A percentile compares a stretch with the other conserved stretches of the same genome.
These are phyloP conservation scores for Fusarium sp. DNA, from an alignment of 2,329 filamentous ascomycete genomes.

Conservation along the genomic window DNA sequence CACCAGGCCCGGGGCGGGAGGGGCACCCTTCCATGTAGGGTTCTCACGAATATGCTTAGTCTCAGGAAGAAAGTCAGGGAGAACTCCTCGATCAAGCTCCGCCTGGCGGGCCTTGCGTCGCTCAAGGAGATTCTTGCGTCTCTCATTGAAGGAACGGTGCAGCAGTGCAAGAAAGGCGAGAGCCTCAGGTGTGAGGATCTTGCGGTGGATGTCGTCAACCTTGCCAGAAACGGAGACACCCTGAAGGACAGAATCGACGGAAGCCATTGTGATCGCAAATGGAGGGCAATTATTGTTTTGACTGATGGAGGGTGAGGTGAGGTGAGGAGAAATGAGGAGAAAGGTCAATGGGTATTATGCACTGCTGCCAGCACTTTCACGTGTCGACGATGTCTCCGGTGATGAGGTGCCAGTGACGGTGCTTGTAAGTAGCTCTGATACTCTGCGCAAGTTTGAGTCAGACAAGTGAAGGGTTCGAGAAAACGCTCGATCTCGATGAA, in stretches of 20 bases:
- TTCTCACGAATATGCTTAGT: conserved; percentile 96
- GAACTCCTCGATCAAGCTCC: conserved; percentile 87
- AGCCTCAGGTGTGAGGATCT: conserved; percentile 91
- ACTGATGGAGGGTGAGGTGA: background rate
- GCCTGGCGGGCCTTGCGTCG: conserved; percentile 86
- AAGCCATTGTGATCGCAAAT: conserved; percentile 62
- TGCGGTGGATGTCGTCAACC: conserved; percentile 80
- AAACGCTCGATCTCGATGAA: background rate
- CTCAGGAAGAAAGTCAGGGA: conserved; percentile 95
- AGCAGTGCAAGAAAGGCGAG: conserved; percentile 92
- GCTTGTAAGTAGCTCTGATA: conserved; percentile 10
- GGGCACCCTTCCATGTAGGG: conserved; percentile 90
- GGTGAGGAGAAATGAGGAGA: background rate
- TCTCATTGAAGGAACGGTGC: conserved; percentile 92
- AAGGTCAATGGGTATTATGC: conserved; percentile 11
- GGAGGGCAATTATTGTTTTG: background rate
- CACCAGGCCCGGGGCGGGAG: conserved; percentile 89
- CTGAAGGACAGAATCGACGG: conserved; percentile 80
- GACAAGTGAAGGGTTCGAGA: background rate
- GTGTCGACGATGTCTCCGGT: conserved; percentile 42
- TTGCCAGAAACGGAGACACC: conserved; percentile 87
- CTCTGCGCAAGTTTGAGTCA: background rate
- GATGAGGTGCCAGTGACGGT: conserved; percentile 18
- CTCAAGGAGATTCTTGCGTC: conserved; percentile 88
- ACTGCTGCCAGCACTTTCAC: conserved; percentile 43